These are phyloP conservation scores for Saturnispora gosingensis DNA, from an alignment of 805 yeast genomes.

Conservation along the genomic window DNA sequence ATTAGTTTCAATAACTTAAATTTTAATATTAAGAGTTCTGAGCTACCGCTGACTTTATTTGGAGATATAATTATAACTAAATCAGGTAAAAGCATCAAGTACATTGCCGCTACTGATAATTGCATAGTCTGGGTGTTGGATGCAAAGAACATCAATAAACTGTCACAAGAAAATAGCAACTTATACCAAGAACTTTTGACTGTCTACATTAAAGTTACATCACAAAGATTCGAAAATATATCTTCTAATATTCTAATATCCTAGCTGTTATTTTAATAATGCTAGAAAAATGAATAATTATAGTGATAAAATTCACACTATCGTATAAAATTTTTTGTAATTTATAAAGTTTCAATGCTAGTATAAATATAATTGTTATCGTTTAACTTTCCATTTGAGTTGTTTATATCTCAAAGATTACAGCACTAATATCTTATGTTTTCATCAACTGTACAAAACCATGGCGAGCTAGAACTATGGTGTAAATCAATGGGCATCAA, in stretches of 20 bases:
- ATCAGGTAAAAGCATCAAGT: conserved; percentile 33
- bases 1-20: conserved; percentile 32
- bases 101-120: conserved; percentile 33
- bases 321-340: background rate
- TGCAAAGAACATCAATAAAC: conserved; percentile 32
- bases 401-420: background rate
- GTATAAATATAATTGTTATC: background rate
- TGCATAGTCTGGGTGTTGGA: conserved; percentile 63
- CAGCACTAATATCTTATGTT: background rate
- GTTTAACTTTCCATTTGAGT: background rate
- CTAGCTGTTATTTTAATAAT: background rate
- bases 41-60: conserved; percentile 66
- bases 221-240: conserved; percentile 64
- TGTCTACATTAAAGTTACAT: conserved; percentile 52
- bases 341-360: background rate
- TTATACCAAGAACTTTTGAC: conserved; percentile 56
- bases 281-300: background rate
- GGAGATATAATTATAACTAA: conserved; percentile 44
- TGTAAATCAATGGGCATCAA: conserved; percentile 9
- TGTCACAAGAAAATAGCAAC: conserved; percentile 41
- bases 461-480: conserved; percentile 8
- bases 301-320: background rate
- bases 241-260: conserved; percentile 64
- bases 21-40: conserved; percentile 25
- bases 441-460: background rate